Conservation (phyloP, 2,329 filamentous ascomycete species). For the Pyrenochaeta sp. region DNA sequence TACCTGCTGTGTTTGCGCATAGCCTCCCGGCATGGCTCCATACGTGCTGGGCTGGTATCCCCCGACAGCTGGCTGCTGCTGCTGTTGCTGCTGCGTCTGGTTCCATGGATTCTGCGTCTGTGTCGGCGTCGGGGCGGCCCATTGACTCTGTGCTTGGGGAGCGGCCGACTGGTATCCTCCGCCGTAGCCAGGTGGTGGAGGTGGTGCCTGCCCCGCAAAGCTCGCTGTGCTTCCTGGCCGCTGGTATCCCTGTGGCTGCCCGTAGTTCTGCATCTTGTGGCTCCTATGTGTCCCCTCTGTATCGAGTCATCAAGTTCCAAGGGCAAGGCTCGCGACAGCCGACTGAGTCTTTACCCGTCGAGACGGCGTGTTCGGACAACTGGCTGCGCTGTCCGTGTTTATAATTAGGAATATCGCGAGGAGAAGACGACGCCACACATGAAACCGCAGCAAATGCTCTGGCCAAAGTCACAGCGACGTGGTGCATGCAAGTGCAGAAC, state of each 20-base stretch:
- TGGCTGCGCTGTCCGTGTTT: slow-evolving; percentile 18
- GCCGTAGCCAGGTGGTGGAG: slow-evolving; percentile 39
- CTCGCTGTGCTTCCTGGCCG: slow-evolving; percentile 40
- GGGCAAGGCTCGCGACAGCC: slow-evolving; percentile 1
- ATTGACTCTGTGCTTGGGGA: slow-evolving; percentile 38
- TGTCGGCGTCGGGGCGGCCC: slow-evolving; percentile 33
- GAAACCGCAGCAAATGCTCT: slow-evolving; percentile 17
- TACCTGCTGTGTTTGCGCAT: slow-evolving; percentile 28
- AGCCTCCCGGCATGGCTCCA: slow-evolving; percentile 39
- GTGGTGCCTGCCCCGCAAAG: slow-evolving; percentile 35
- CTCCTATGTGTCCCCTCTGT: neutral
- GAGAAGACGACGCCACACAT: slow-evolving; percentile 8
- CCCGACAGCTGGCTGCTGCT: slow-evolving; percentile 28
- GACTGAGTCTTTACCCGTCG: slow-evolving; percentile 1
- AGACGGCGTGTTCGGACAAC: slow-evolving; percentile 4
- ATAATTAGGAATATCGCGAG: slow-evolving; percentile 21
- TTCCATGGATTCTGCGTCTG: slow-evolving; percentile 32
- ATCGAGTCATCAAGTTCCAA: neutral
- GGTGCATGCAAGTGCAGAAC: slow-evolving; percentile 9
- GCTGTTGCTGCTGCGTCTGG: slow-evolving; percentile 31
- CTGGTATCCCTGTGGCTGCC: slow-evolving; percentile 35
- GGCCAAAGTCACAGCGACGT: slow-evolving; percentile 12
- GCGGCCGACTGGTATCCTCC: slow-evolving; percentile 35
- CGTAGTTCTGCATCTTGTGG: slow-evolving; percentile 43
- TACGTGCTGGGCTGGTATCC: slow-evolving; percentile 46